Evolutionary conservation across 2,329 filamentous ascomycete species (phyloP), one percentile per base, ranked within the genome.

Genomic region (Cladosporium sphaerospermum): DNA sequence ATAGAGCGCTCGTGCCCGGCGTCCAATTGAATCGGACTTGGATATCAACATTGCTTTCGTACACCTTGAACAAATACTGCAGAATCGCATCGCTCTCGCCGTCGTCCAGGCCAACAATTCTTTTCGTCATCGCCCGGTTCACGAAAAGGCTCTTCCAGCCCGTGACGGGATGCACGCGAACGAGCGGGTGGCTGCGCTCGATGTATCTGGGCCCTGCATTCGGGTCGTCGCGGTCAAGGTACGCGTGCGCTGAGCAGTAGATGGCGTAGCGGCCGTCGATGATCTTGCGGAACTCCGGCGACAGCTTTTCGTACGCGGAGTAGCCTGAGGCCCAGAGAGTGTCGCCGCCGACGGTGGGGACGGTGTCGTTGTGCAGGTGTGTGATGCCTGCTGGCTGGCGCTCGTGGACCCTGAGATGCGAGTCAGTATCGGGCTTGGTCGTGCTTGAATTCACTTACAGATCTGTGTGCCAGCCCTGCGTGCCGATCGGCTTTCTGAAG

Each of bases 61-160:
- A 88, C 0, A 88, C 83, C 63, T 85, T 76, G 57, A 75, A 87
- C 33, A 89, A 67, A 55, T 88, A 87, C 28, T 77, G 76, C 9
- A 89, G 70, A 11, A 89, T 83, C 0, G 81, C 58, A 59, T 88
- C 85, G 54, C 83, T 87, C 68, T 89, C 85, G 0, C 75, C 81
- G 55, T 79, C 80, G 59, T 89, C 84, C 0, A 89, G 67, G 0
- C 85, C 86, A 0, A 88, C 80, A 45, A 89, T 88, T 0, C 78
- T 74, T 5, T 78, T 76, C 0, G 85, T 88, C 78, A 88, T 84
- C 2, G 81, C 74, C 3, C 84, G 77, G 64, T 89, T 89, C 0
- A 89, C 85, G 74, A 78, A 89, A 0, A 89, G 74, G 0, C 83
- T 76, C 67, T 88, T 89, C 85, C 85, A 88, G 0, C 85, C 85